These are phyloP conservation scores for Fusarium beomiforme DNA, from an alignment of 2,329 filamentous ascomycete species.

Conservation along the genomic window DNA sequence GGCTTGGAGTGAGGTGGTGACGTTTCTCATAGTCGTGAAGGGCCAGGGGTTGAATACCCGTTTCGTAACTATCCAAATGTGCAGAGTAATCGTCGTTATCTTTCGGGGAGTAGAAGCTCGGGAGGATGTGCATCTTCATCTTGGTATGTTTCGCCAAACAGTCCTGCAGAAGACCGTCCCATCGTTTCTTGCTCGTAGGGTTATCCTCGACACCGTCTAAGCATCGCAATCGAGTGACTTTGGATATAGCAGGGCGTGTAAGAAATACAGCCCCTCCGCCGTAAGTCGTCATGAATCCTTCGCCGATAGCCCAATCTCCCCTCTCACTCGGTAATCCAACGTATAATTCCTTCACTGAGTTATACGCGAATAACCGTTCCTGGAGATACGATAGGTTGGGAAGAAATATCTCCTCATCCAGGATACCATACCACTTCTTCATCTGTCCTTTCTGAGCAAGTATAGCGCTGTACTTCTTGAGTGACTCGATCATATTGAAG, in stretches of 20 bases:
- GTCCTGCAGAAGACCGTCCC: constrained; percentile 55
- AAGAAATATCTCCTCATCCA: constrained; percentile 60
- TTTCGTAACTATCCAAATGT: constrained; percentile 49
- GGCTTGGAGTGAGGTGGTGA: constrained; percentile 52
- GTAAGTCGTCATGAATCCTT: constrained; percentile 52
- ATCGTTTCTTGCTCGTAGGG: constrained; percentile 43
- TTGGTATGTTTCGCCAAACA: constrained; percentile 51
- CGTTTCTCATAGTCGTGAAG: constrained; percentile 53
- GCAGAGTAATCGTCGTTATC: constrained; percentile 45
- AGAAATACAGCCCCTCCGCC: constrained; percentile 59
- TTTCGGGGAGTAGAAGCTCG: constrained; percentile 54
- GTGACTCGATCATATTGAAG: constrained; percentile 50
- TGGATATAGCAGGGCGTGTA: constrained; percentile 48
- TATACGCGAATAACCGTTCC: constrained; percentile 49
- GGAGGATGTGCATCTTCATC: constrained; percentile 53
- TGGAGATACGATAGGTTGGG: constrained; percentile 54
- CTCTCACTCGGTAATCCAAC: constrained; percentile 57
- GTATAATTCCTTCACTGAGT: constrained; percentile 49
- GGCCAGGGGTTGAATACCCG: constrained; percentile 53
- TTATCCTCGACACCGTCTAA: constrained; percentile 37
- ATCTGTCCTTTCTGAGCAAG: constrained; percentile 48
- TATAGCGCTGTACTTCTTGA: constrained; percentile 47
- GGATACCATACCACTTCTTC: constrained; percentile 55
- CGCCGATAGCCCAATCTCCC: constrained; percentile 53
- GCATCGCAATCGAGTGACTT: constrained; percentile 52